Evolutionary conservation across 208 protist species (phyloP), one percentile per base, ranked within the genome.

Genomic region (Crithidia acanthocephali): DNA sequence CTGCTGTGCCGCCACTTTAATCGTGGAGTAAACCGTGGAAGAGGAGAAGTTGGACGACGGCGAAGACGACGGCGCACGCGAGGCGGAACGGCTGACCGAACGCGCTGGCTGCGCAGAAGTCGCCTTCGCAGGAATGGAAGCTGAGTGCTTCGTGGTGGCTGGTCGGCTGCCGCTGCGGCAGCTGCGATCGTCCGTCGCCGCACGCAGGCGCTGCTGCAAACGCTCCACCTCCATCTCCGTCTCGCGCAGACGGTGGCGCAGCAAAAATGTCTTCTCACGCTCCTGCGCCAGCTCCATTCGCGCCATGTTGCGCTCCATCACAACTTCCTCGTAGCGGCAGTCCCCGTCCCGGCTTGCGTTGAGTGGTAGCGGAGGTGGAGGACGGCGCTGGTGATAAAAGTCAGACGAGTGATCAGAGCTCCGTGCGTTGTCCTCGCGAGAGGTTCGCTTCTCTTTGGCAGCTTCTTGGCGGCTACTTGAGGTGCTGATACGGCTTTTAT

Each of bases 221-320:
- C 51, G 59, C 47, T 61, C 45, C 48, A 72, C 11, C 28, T 63
- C 72, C 13, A 55, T 40, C 44, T 81, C 76, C 45, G 56, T 51
- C 56, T 81, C 75, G 8, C 71, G 59, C 44, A 80, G 76, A 7
- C 71, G 68, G n/a, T 73, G 56, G 1, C 72, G 68, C 25, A 78
- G 23, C 18, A 78, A 51, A 22, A 72, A 78, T 25, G 61, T 79
- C 44, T 76, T 82, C 51, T 86, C 81, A 8, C 69, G 51, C 66
- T 81, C 74, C 44, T 74, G 66, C n/a, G 78, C 73, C 15, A 82
- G 27, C 57, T 73, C 65, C 22, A 76, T 57, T 13, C 76, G 69
- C 16, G 72, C 74, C 22, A 58, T 42, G 50, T 87, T 75, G 48
- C 82, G 76, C 56, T 79, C 66, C 64, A 72, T 51, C 51, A 69